Conservation (phyloP, 169 alveolate genomes). For the Plasmodium inui region DNA sequence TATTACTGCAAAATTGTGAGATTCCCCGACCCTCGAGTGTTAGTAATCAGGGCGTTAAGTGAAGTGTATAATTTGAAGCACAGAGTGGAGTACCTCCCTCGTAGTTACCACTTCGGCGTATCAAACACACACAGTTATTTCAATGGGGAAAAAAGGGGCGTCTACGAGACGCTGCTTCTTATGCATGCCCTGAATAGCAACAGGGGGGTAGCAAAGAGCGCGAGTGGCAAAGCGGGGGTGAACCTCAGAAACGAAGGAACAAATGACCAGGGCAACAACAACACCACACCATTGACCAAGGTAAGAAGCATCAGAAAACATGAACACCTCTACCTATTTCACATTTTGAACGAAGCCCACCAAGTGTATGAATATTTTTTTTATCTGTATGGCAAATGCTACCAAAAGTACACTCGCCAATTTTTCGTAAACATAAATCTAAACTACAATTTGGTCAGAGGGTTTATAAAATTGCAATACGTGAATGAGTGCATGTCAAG, state of each 20-base stretch:
- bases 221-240: background rate
- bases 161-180: conserved; percentile 58
- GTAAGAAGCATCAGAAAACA: background rate
- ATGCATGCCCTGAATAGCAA: conserved; percentile 29
- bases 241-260: background rate
- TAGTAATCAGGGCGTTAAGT: conserved; percentile 54
- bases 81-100: conserved; percentile 41
- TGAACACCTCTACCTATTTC: conserved; percentile 13
- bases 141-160: conserved; percentile 56
- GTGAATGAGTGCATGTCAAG: conserved; percentile 3
- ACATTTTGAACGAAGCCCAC: conserved; percentile 43
- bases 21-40: conserved; percentile 41
- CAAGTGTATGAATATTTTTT: conserved; percentile 62
- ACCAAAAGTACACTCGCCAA: conserved; percentile 45
- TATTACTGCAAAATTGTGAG: conserved; percentile 35
- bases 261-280: background rate
- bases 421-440: conserved; percentile 55
- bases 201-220: background rate
- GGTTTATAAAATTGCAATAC: conserved; percentile 22
- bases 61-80: conserved; percentile 56
- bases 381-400: conserved; percentile 17
- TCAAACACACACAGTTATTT: conserved; percentile 33
- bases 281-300: background rate
- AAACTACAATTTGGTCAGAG: conserved; percentile 38
- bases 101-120: conserved; percentile 20